Conservation (phyloP, 1,284 basidiomycete genomes). For the Leccinum subfulvum region DNA sequence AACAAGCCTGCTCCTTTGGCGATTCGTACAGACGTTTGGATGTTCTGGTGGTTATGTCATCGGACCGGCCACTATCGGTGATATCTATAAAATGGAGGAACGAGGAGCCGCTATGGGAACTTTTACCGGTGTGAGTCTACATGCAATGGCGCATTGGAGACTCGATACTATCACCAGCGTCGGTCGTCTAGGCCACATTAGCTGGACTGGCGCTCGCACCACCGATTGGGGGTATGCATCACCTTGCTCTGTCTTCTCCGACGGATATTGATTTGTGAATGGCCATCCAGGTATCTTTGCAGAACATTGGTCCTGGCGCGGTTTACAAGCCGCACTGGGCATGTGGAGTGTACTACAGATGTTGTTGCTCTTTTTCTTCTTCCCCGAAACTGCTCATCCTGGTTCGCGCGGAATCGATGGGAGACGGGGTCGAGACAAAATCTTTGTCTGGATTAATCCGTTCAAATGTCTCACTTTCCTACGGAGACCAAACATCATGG, state of each 20-base stretch:
- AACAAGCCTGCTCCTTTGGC: slow-evolving; percentile 41
- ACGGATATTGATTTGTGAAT: slow-evolving; percentile 1
- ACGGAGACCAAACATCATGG: slow-evolving; percentile 56
- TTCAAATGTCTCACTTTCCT: slow-evolving; percentile 52
- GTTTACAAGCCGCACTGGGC: slow-evolving; percentile 57
- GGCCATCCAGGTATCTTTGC: slow-evolving; percentile 40
- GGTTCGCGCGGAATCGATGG: slow-evolving; percentile 46
- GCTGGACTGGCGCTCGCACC: slow-evolving; percentile 48
- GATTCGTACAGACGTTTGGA: slow-evolving; percentile 49
- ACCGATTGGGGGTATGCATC: slow-evolving; percentile 39
- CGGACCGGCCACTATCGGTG: slow-evolving; percentile 50
- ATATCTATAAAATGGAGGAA: slow-evolving; percentile 46
- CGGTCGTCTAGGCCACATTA: slow-evolving; percentile 37
- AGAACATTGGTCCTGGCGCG: slow-evolving; percentile 67
- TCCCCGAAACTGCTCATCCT: slow-evolving; percentile 73
- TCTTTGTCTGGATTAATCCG: slow-evolving; percentile 58
- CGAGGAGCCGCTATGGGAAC: slow-evolving; percentile 49
- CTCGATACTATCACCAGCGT: not conserved
- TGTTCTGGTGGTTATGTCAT: slow-evolving; percentile 39
- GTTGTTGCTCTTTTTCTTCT: slow-evolving; percentile 45
- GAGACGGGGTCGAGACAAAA: slow-evolving; percentile 33
- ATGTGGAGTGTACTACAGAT: slow-evolving; percentile 45
- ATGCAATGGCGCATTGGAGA: not conserved
- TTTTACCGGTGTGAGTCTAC: slow-evolving; percentile 40
- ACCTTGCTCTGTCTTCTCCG: not conserved